Conservation (phyloP, 495 filamentous ascomycete genomes). For the Aspergillus egyptiacus region DNA sequence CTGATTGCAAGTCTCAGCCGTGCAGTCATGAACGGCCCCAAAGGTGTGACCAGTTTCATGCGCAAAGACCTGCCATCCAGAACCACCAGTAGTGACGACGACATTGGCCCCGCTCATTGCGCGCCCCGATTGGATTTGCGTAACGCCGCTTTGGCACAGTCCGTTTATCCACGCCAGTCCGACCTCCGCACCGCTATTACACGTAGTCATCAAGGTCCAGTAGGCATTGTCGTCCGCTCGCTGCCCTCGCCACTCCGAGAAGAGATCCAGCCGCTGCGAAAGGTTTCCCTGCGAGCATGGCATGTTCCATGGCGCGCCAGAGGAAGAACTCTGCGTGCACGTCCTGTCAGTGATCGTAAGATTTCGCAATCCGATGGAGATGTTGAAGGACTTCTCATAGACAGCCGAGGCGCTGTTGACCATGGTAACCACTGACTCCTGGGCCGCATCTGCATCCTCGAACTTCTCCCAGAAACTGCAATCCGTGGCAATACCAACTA, state of each 20-base stretch:
- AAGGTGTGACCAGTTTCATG: conserved; percentile 96
- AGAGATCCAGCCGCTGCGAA: conserved; percentile 73
- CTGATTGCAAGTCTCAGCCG: conserved; percentile 54
- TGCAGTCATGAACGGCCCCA: conserved; percentile 93
- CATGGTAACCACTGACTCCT: conserved; percentile 68
- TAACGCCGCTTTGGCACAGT: conserved; percentile 62
- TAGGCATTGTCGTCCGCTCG: conserved; percentile 75
- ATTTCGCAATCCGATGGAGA: conserved; percentile 83
- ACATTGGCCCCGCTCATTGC: conserved; percentile 83
- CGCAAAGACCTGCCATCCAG: conserved; percentile 94
- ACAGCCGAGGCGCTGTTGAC: conserved; percentile 83
- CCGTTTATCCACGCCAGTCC: conserved; percentile 92
- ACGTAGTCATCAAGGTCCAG: conserved; percentile 88
- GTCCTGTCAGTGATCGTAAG: conserved; percentile 62
- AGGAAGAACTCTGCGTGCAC: conserved; percentile 61
- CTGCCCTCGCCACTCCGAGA: conserved; percentile 80
- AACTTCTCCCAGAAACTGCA: conserved; percentile 78
- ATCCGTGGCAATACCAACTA: conserved; percentile 89
- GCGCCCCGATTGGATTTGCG: conserved; percentile 44
- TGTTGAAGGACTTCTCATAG: conserved; percentile 89
- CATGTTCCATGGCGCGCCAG: conserved; percentile 74
- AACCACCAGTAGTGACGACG: conserved; percentile 67
- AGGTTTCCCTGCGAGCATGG: conserved; percentile 61
- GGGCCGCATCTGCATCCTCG: conserved; percentile 50
- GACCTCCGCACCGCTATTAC: conserved; percentile 78